Evolutionary conservation across 371 early-diverging fungal genomes (phyloP).

Genomic region (Syncephalastrum racemosum): DNA sequence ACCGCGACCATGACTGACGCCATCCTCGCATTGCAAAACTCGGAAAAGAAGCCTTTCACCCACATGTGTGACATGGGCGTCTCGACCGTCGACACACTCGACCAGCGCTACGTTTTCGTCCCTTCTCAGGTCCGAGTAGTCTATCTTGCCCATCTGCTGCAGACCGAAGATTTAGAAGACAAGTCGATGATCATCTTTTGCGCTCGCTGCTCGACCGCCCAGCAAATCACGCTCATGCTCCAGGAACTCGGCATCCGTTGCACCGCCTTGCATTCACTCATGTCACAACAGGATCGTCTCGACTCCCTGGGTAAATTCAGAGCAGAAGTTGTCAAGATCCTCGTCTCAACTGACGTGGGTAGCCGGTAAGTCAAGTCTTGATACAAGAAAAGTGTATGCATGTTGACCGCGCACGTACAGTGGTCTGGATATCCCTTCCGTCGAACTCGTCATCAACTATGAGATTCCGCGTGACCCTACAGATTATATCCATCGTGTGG

Average conservation of each 20-base stretch:
- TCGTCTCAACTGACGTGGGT: constrained; percentile 98
- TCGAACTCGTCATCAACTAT: constrained; percentile 94
- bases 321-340: constrained; percentile 75
- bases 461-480: constrained; percentile 98
- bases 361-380: constrained; percentile 61
- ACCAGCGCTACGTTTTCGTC: constrained; percentile 91
- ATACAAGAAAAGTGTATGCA: no score
- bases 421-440: constrained; percentile 98
- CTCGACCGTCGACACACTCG: constrained; percentile 84
- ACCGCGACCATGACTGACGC: constrained; percentile 96
- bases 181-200: constrained; percentile 92
- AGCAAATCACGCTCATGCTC: constrained; percentile 81
- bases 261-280: constrained; percentile 91
- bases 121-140: constrained; percentile 92
- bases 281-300: constrained; percentile 91
- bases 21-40: constrained; percentile 62
- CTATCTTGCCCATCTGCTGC: constrained; percentile 82
- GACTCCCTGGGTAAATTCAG: constrained; percentile 93
- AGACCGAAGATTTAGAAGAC: constrained; percentile 65
- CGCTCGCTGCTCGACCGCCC: constrained; percentile 80
- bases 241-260: constrained; percentile 85
- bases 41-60: constrained; percentile 70
- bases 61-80: constrained; percentile 75
- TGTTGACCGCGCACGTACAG: constrained; percentile 36
- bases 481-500: constrained; percentile 98